Evolutionary conservation across 1,284 basidiomycete species (phyloP), one percentile per base, ranked within the genome.

Genomic region (Schizophyllum commune): DNA sequence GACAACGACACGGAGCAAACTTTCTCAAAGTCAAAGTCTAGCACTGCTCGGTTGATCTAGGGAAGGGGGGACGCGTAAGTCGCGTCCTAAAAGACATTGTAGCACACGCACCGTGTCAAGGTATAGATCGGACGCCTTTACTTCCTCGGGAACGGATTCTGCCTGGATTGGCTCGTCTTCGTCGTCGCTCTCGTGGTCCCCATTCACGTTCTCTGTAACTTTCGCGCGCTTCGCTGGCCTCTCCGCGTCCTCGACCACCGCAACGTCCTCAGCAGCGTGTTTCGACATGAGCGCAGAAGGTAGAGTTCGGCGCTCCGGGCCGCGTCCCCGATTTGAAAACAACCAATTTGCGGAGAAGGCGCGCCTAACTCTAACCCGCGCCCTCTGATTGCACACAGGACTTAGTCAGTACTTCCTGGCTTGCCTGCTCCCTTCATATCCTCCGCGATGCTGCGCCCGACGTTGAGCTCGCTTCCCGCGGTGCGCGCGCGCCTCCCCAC

Each of bases 1-100:
- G 92, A 93, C 56, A 94, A 80, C 32, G 93, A 96, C 62, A 99
- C 94, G 8, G 94, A 98, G 80, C 97, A 99, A 32, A 99, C 83
- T 79, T 96, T 94, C 78, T 99, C 97, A 71, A 99, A 99, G 77
- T 99, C 97, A 75, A 99, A 99, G 75, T 99, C 97, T 63, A 99
- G 86, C 52, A 88, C 81, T 60, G 83, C 84, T 62, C 95, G 84
- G 70, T 96, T 94, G 66, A 97, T 91, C 95, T 94, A 68, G 60
- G 65, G 34, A 62, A 65, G 62, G 58, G 66, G 64, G 62, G 61
- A 52, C 59, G 65, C 65, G 57, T 65, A 60, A 58, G 55, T 32
- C 55, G 32, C 39, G 34, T 52, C 51, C 55, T 53, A 63, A 57
- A 55, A 66, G 60, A 75, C 82, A 72, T 58, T 59, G 34, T 21